Evolutionary conservation across 2,329 filamentous ascomycete species (phyloP).

Genomic region (Ophiostoma tasmaniense): DNA sequence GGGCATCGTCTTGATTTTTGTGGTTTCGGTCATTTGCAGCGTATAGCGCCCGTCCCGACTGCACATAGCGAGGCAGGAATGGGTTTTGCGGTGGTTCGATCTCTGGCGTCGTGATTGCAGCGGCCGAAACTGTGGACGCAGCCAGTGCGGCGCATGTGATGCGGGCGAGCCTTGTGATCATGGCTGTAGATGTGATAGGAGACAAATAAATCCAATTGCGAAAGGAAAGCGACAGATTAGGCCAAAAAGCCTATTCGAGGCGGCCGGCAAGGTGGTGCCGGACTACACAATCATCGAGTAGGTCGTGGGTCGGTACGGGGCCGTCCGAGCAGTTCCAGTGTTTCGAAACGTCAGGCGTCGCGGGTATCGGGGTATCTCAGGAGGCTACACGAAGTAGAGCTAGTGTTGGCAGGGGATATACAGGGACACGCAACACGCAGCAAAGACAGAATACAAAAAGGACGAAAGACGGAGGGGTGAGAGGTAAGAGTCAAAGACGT

Average conservation of each 20-base stretch:
- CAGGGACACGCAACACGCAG: background rate
- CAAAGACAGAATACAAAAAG: background rate
- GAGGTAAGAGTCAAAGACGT: background rate
- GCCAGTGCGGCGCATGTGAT: constrained; percentile 15
- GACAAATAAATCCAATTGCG: background rate
- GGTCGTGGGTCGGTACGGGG: background rate
- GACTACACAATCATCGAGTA: background rate
- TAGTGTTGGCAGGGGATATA: background rate
- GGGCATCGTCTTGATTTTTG: background rate
- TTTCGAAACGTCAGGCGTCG: background rate
- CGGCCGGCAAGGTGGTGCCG: background rate
- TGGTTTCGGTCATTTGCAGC: background rate
- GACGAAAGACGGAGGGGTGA: background rate
- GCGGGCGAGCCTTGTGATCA: constrained; percentile 11
- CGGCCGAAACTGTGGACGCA: constrained; percentile 3
- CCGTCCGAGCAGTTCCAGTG: background rate
- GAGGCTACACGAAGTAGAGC: background rate
- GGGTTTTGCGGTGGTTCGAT: background rate
- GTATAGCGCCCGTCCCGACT: background rate
- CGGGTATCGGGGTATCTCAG: too few species aligned
- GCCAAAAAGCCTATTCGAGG: background rate
- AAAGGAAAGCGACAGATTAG: background rate
- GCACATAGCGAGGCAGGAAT: constrained; percentile 13
- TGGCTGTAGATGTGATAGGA: background rate
- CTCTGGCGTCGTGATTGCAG: background rate